phyloP scores from a whole-genome alignment of 352 stramenopile genomes.

The Phytophthora constricta region DNA sequence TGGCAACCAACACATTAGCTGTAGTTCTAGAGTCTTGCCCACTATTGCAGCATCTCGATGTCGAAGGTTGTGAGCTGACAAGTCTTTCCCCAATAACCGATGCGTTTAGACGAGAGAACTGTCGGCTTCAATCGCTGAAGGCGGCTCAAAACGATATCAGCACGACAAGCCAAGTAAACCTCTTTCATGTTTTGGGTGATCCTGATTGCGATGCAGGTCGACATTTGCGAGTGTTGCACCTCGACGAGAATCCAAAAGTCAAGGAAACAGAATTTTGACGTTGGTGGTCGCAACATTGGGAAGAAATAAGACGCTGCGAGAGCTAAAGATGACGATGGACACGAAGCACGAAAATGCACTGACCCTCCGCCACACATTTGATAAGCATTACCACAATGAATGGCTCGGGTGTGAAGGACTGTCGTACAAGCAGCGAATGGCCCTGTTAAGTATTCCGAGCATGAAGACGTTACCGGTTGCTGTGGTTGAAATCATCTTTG shows the following conservation, averaged over 20 bases:
- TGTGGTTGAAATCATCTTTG: slow-evolving; percentile 43
- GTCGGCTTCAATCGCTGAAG: slow-evolving; percentile 40
- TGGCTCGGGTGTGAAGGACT: slow-evolving; percentile 32
- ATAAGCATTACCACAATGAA: slow-evolving; percentile 22
- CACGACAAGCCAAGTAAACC: slow-evolving; percentile 28
- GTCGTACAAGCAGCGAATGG: slow-evolving; percentile 19
- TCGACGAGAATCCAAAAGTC: slow-evolving; percentile 47
- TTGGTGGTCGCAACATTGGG: slow-evolving; percentile 23
- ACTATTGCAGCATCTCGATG: slow-evolving; percentile 38
- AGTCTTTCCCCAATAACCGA: slow-evolving; percentile 39
- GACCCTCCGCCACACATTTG: slow-evolving; percentile 4
- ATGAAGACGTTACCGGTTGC: slow-evolving; percentile 30
- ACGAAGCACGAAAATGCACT: not conserved
- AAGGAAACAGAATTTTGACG: slow-evolving; percentile 16
- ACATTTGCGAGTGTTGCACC: slow-evolving; percentile 32
- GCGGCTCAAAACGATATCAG: slow-evolving; percentile 47
- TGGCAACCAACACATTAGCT: slow-evolving; percentile 23
- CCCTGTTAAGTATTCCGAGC: slow-evolving; percentile 31
- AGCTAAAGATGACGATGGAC: slow-evolving; percentile 35
- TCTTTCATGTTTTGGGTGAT: slow-evolving; percentile 37
- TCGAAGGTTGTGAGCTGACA: slow-evolving; percentile 46
- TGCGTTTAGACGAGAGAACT: slow-evolving; percentile 26
- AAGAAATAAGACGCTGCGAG: slow-evolving; percentile 33
- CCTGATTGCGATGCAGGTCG: slow-evolving; percentile 13
- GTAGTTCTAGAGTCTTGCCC: slow-evolving; percentile 46